Base-by-base conservation (phyloP, 2,329 filamentous ascomycete genomes). In the Apiospora rasikravindrae region DNA sequence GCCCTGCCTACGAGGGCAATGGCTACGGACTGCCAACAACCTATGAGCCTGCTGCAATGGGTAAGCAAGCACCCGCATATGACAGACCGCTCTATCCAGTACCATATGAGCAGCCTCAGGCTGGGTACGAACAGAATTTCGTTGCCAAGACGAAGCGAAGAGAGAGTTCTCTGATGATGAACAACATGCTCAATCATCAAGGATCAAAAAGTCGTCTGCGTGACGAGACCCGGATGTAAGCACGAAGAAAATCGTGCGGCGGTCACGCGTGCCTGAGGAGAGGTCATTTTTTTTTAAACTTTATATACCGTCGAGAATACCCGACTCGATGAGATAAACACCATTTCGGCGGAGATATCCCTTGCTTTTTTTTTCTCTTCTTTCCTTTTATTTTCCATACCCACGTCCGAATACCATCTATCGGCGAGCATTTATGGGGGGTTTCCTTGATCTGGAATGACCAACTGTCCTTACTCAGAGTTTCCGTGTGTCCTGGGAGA, bases 141-240 rank as follows among this genome's bases (percentile, higher is more conserved):
- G 74, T 75, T 44, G 77, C 76, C 73, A 88, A 83, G 76, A 77
- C 78, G 53, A 88, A 85, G 77, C 84, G 89, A 68, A 86, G 90
- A 69, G 90, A 92, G 80, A 92, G 90, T 76, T 83, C 85, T 66
- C 89, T 92, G 80, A 89, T 90, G 73, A 85, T 86, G 78, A 83
- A 83, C 26, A 83, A 86, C 75, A 81, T 85, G 37, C 79, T 88
- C 44, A 86, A 84, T 70, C 84, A 86, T 26, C 87, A 89, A 75
- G 81, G 82, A 51, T 87, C 86, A 0, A 87, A 85, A 77, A 88
- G 87, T 75, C 87, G 87, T 14, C 81, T 89, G 45, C 83, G 87
- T 49, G 88, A 90, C 73, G 87, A 89, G 78, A 84, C 84, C n/a
- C 85, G 83, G 75, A 77, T 81, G 76, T 80, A 74, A 78, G 57